Base-by-base conservation (phyloP, 371 early-diverging fungal genomes). In the Mucor piriformis region DNA sequence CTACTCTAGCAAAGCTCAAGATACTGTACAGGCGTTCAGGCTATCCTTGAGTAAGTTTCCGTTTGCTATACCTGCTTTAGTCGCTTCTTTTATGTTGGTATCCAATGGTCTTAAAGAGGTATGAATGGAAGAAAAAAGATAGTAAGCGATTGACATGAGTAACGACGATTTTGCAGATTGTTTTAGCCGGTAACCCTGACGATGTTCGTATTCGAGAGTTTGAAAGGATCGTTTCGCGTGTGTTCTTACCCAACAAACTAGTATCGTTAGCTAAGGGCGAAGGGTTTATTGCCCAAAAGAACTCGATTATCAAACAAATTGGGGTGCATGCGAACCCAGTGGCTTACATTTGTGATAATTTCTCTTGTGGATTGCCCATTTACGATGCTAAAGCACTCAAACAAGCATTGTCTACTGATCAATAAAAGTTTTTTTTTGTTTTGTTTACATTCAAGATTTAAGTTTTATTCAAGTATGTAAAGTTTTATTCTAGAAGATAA, bases 301-400 rank as follows among this genome's bases (percentile, higher is more conserved):
- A 79, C 43, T 53, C 53, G 12, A 44, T 67, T 3, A 59, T 74
- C 20, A 59, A 51, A 46, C 54, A 68, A 25, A 66, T 77, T 18
- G 50, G 60, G 42, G 51, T 40, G 12, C 50, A 59, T 34, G 29
- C 40, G 58, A 33, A 46, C 13, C 42, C 54, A 34, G 54, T 63
- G 8, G 48, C 59, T 16, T 74, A 72, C 49, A 70, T 82, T 24
- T 82, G 83, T 35, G 77, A 79, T 44, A 74, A 82, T 27, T 82
- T 82, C 51, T 64, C 78, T 2, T 82, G 83, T 53, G 74, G 83
- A 21, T 35, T 74, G 50, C 79, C 83, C 1, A 73, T 82, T 4
- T 32, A 56, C 25, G 44, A 50, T 25, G 38, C 50, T 23, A 61
- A 60, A 33, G 25, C 55, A 46, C 35, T 65, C 10, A 54, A 63